phyloP scores from a whole-genome alignment of 1,284 basidiomycete species.

The Malassezia dermatis region DNA sequence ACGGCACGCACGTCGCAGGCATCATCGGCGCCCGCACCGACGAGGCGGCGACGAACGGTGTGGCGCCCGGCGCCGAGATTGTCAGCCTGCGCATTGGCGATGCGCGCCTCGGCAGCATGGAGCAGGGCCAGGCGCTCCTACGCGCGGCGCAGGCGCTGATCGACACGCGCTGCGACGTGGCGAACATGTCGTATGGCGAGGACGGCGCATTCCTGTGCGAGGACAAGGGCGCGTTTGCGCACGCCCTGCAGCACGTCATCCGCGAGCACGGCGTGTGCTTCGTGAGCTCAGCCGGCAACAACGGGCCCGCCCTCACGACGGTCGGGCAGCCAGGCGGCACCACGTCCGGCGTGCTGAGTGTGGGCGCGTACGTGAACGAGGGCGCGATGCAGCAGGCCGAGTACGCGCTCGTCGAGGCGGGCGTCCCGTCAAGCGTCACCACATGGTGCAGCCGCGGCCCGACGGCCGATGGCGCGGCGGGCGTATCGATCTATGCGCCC shows the following conservation, averaged over 20 bases:
- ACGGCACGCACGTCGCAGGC: conserved; percentile 48
- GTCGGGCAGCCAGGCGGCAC: conserved; percentile 47
- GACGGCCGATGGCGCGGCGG: conserved; percentile 39
- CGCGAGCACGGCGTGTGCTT: conserved; percentile 42
- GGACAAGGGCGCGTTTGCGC: conserved; percentile 44
- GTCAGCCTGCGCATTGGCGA: conserved; percentile 44
- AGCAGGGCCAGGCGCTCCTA: conserved; percentile 48
- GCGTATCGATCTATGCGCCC: conserved; percentile 46
- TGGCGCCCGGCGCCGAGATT: conserved; percentile 46
- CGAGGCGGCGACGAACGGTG: conserved; percentile 41
- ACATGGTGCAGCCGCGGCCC: conserved; percentile 49
- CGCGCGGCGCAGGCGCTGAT: conserved; percentile 47
- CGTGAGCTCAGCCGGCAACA: conserved; percentile 43
- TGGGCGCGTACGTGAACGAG: conserved; percentile 47
- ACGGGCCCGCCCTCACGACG: conserved; percentile 47
- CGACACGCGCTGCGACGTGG: conserved; percentile 44
- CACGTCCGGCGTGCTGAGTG: conserved; percentile 42
- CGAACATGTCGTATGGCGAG: conserved; percentile 49
- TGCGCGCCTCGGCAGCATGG: conserved; percentile 41
- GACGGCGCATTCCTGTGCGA: conserved; percentile 44
- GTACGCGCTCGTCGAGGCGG: conserved; percentile 46
- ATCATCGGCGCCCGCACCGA: conserved; percentile 45
- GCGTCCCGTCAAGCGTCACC: conserved; percentile 41
- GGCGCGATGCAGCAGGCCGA: conserved; percentile 48
- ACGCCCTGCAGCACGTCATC: conserved; percentile 36